A percentile compares a stretch with the other conserved stretches of the same genome.
Evolutionary conservation across 352 stramenopile genomes (phyloP).

Genomic region (Pythium rhizo-oryzae): DNA sequence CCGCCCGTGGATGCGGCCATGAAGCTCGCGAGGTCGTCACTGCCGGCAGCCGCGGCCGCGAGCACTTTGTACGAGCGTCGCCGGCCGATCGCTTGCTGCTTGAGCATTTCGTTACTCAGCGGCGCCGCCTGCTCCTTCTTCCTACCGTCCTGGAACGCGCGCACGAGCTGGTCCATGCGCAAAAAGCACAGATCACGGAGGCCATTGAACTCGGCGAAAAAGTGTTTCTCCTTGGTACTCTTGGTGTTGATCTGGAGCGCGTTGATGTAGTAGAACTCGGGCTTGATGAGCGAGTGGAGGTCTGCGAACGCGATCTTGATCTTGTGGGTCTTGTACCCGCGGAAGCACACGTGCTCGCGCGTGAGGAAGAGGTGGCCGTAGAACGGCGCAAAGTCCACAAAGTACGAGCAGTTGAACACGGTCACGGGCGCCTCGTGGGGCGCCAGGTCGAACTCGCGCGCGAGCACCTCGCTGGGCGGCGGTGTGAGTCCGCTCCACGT

Average conservation of each 20-base stretch:
- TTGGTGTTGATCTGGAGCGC: slow-evolving; percentile 75
- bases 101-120: slow-evolving; percentile 30
- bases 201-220: slow-evolving; percentile 80
- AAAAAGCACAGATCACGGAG: slow-evolving; percentile 74
- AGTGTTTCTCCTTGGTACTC: slow-evolving; percentile 55
- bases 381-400: slow-evolving; percentile 67
- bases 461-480: slow-evolving; percentile 35
- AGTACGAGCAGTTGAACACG: slow-evolving; percentile 80
- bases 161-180: slow-evolving; percentile 71
- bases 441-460: slow-evolving; percentile 48
- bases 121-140: slow-evolving; percentile 21
- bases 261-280: slow-evolving; percentile 88
- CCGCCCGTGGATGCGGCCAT: slow-evolving; percentile 19
- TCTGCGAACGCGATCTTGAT: slow-evolving; percentile 65
- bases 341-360: slow-evolving; percentile 69
- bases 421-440: slow-evolving; percentile 51
- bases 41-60: slow-evolving; percentile 7
- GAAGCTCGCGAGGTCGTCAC: slow-evolving; percentile 29
- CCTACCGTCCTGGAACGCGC: slow-evolving; percentile 60
- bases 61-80: slow-evolving; percentile 59
- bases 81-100: slow-evolving; percentile 56
- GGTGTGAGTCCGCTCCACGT: slow-evolving; percentile 69
- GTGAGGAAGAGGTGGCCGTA: slow-evolving; percentile 80
- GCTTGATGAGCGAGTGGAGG: slow-evolving; percentile 72
- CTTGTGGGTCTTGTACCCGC: slow-evolving; percentile 48